These are phyloP conservation scores for Sporothrix mexicana DNA, from an alignment of 2,329 filamentous ascomycete species.

Conservation along the genomic window DNA sequence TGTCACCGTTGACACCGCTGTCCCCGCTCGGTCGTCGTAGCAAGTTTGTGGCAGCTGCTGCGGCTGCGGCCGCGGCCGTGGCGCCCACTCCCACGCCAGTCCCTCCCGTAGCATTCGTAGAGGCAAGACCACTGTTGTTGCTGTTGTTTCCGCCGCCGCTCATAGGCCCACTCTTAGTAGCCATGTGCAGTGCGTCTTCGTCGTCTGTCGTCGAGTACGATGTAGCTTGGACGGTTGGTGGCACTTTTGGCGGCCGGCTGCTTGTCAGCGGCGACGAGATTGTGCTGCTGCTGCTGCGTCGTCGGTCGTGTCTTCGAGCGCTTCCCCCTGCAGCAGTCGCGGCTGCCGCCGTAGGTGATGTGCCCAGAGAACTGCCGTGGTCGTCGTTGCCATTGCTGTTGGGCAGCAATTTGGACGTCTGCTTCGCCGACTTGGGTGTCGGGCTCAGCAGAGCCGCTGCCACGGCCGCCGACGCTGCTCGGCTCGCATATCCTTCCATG, in stretches of 20 bases:
- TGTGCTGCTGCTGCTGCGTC: constrained; percentile 29
- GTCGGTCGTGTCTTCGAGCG: constrained; percentile 25
- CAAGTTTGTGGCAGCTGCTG: constrained; percentile 22
- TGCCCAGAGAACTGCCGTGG: not conserved
- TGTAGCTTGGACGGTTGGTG: constrained; percentile 59
- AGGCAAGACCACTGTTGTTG: not conserved
- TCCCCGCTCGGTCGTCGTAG: constrained; percentile 34
- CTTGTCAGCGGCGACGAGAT: constrained; percentile 17
- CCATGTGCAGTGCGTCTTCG: constrained; percentile 75
- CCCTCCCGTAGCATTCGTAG: not conserved
- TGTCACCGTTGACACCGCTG: not conserved
- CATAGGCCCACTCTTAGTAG: constrained; percentile 39
- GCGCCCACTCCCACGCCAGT: not conserved
- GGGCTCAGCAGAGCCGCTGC: constrained; percentile 31
- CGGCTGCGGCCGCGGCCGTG: not conserved
- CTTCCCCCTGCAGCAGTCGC: constrained; percentile 31
- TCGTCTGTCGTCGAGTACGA: constrained; percentile 82
- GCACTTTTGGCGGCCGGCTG: constrained; percentile 33
- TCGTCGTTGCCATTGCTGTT: constrained; percentile 29
- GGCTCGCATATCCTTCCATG: constrained; percentile 53
- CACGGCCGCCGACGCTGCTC: constrained; percentile 36
- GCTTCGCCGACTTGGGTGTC: constrained; percentile 30
- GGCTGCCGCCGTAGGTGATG: not conserved
- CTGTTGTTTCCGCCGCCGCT: not conserved
- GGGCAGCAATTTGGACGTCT: constrained; percentile 27